A percentile compares a stretch with the other conserved stretches of the same genome.
Conservation (phyloP, 176 grass and related monocot genomes). For the Oryza rufipogon region DNA sequence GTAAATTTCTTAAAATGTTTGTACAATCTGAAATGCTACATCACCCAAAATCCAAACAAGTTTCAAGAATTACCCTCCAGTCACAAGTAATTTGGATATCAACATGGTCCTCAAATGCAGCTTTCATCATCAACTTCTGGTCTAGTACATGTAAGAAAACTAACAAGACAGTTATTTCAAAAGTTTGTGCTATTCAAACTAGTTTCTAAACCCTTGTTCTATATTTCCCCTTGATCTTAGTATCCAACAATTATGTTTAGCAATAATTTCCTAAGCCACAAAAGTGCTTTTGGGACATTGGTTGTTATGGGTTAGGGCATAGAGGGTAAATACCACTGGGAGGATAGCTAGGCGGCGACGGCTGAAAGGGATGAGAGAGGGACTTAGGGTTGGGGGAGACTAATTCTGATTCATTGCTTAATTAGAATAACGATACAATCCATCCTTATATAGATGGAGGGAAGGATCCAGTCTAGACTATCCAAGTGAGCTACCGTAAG, state of each 20-base stretch:
- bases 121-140: not conserved
- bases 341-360: too few relatives aligned
- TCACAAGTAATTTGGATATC: not conserved
- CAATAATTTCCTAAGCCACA: not conserved
- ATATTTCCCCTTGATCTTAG: conserved; percentile 2
- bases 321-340: too few relatives aligned
- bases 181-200: not conserved
- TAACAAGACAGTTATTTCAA: not conserved
- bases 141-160: not conserved
- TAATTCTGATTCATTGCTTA: too few relatives aligned
- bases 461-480: too few relatives aligned
- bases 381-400: too few relatives aligned
- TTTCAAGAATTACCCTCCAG: not conserved
- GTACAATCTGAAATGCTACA: not conserved
- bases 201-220: conserved; percentile 1
- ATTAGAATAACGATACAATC: too few relatives aligned
- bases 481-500: too few relatives aligned
- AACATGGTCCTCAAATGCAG: not conserved
- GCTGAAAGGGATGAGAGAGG: too few relatives aligned
- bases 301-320: too few relatives aligned
- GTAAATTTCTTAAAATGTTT: conserved; percentile 5
- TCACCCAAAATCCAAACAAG: not conserved
- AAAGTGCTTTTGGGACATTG: not conserved
- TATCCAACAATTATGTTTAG: not conserved
- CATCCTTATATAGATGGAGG: too few relatives aligned